Evolutionary conservation across 345 rosid genomes (phyloP).

Genomic region (Erucastrum elatum): DNA sequence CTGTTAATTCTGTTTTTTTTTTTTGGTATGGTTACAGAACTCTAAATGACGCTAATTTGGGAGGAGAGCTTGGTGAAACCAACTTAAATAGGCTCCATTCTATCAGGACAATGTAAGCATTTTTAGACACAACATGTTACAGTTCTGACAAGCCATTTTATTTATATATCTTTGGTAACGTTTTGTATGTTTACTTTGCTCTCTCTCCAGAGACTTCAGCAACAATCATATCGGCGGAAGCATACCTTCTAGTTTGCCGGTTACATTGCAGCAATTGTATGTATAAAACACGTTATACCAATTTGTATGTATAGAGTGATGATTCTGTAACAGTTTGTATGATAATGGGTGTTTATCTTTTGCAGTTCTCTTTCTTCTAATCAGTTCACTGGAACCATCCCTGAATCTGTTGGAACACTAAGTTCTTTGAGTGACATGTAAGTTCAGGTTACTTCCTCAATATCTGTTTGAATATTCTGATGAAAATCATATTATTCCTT

Average conservation of each 20-base stretch:
- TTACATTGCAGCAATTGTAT: conserved; percentile 57
- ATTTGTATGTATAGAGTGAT: too few relatives aligned
- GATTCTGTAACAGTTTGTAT: conserved; percentile 14
- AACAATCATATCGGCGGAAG: conserved; percentile 88
- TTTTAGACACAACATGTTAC: background rate
- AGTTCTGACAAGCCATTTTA: background rate
- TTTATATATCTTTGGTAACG: conserved; percentile 7
- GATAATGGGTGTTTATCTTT: conserved; percentile 45
- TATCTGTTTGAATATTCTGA: background rate
- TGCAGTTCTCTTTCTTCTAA: conserved; percentile 94
- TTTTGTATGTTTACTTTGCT: conserved; percentile 4
- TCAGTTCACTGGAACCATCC: conserved; percentile 89
- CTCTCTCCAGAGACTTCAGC: conserved; percentile 73
- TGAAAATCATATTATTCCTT: conserved; percentile 3
- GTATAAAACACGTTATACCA: conserved; percentile 10
- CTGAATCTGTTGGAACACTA: conserved; percentile 69
- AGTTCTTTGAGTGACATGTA: conserved; percentile 70
- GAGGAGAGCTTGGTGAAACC: conserved; percentile 78
- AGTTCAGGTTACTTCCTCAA: conserved; percentile 5
- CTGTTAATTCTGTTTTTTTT: background rate
- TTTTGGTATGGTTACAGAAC: conserved; percentile 47
- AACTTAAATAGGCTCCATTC: conserved; percentile 64
- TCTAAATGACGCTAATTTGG: conserved; percentile 87
- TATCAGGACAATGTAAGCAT: conserved; percentile 74
- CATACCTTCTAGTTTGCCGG: conserved; percentile 81